phyloP scores from a whole-genome alignment of 225 moss, liverwort and hornwort species.

The Rhytidiadelphus loreus region DNA sequence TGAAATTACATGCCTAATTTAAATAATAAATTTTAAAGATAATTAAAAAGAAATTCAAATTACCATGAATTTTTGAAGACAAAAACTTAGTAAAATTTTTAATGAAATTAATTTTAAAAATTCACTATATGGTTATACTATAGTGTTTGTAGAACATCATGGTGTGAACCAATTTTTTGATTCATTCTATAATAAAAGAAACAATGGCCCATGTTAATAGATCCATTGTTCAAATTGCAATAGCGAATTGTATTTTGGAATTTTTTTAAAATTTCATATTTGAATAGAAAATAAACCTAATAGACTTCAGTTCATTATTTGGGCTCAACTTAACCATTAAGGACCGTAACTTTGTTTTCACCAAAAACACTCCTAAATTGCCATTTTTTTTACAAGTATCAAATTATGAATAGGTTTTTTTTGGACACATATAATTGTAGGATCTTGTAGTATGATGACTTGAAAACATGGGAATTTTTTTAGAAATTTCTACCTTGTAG shows the following conservation, averaged over 20 bases:
- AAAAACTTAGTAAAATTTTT: not conserved
- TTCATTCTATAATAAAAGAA: not conserved
- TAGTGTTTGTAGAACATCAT: too few relatives aligned
- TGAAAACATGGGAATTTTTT: too few relatives aligned
- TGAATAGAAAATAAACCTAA: not conserved
- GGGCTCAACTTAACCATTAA: not conserved
- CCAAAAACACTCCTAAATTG: too few relatives aligned
- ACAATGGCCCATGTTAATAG: accelerated
- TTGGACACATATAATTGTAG: too few relatives aligned
- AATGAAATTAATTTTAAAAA: too few relatives aligned
- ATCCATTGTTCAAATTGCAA: accelerated
- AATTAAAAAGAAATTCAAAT: not conserved
- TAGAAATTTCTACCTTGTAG: too few relatives aligned
- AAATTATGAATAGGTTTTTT: too few relatives aligned
- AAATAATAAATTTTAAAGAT: accelerated
- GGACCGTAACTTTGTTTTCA: too few relatives aligned
- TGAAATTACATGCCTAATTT: too few relatives aligned
- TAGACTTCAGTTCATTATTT: not conserved
- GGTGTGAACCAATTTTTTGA: accelerated
- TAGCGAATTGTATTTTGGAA: not conserved
- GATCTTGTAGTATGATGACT: too few relatives aligned
- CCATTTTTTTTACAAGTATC: too few relatives aligned
- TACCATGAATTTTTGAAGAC: not conserved
- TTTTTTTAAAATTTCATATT: not conserved
- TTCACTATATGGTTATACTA: accelerated